Base-by-base conservation (phyloP, 23 red algal genomes). In the Pyropia haitanensis region DNA sequence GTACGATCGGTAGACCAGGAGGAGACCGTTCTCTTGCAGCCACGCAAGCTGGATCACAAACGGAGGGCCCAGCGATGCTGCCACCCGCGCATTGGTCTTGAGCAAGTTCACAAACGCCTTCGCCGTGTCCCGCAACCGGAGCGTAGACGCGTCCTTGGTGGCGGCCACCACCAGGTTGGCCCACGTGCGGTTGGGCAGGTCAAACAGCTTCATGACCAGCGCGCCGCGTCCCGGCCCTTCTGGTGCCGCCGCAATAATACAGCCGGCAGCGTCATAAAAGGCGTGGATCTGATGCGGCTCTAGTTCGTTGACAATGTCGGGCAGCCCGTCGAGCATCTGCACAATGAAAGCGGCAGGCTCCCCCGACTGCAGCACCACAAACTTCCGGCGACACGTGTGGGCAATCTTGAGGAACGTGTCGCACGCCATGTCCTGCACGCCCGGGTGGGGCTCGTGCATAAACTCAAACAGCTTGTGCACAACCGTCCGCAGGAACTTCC, bases 391-490 rank as follows among this genome's bases (percentile, higher is more conserved):
- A 56, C 93, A 97, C 61, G 90, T 91, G 50, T 97, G 80, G 5
- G 87, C 85, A 65, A 97, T 97, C 78, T 97, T 97, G 58, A 90
- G 75, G 80, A 97, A 97, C 24, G 93, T 97, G 68, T 97, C 93
- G 54, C 93, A 97, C 6, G 93, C 93, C 93, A 97, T 97, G 58
- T 97, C 93, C 53, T 97, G 93, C 12, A 97, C 93, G 27, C 93
- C 93, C 23, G 93, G 93, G 59, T 97, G 93, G 19, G 85, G 79
- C 63, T 97, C 93, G 68, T 97, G 93, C 93, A 97, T 97, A 64
- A 97, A 97, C 79, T 97, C 93, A 79, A 97, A 97, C 9, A 90
- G 77, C 73, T 97, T 97, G 79, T 90, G 85, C 46, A 97, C 93
- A 26, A 97, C 93, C 10, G 93, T 97, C 65, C 90, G 87, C 76